Conservation (phyloP, 495 filamentous ascomycete genomes). For the Ascodesmis nigricans region DNA sequence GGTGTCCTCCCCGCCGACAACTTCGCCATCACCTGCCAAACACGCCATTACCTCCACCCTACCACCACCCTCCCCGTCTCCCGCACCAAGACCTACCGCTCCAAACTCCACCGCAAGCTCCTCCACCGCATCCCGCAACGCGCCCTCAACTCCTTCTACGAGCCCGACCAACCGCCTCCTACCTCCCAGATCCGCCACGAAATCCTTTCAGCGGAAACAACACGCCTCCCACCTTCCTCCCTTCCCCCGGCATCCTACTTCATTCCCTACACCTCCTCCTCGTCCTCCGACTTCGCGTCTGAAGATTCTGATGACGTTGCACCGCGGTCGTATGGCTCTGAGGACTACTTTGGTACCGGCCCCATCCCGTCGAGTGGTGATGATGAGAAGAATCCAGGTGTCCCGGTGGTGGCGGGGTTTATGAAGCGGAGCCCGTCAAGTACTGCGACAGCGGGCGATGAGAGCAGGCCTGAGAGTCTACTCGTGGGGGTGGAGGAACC, state of each 20-base stretch:
- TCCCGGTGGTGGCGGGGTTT: conserved; percentile 1
- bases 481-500: not conserved
- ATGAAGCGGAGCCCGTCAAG: conserved; percentile 11
- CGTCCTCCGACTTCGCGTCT: conserved; percentile 16
- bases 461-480: conserved; percentile 9
- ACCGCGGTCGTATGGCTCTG: conserved; percentile 15
- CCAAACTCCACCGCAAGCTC: conserved; percentile 18
- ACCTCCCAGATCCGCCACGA: conserved; percentile 16
- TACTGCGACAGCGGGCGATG: conserved; percentile 19
- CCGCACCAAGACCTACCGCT: conserved; percentile 16
- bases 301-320: conserved; percentile 15
- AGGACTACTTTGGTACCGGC: conserved; percentile 9
- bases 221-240: conserved; percentile 15
- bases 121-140: conserved; percentile 19
- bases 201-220: conserved; percentile 13
- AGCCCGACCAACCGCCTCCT: conserved; percentile 5
- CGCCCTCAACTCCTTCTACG: conserved; percentile 19
- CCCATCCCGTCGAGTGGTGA: conserved; percentile 5
- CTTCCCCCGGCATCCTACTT: conserved; percentile 19
- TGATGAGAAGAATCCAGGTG: conserved; percentile 12
- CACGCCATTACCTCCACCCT: conserved; percentile 20
- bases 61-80: conserved; percentile 17
- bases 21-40: conserved; percentile 31
- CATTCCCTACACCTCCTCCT: conserved; percentile 13
- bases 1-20: conserved; percentile 35